phyloP scores from a whole-genome alignment of 163 green algal genomes.

The Chlamydomonas reinhardtii region DNA sequence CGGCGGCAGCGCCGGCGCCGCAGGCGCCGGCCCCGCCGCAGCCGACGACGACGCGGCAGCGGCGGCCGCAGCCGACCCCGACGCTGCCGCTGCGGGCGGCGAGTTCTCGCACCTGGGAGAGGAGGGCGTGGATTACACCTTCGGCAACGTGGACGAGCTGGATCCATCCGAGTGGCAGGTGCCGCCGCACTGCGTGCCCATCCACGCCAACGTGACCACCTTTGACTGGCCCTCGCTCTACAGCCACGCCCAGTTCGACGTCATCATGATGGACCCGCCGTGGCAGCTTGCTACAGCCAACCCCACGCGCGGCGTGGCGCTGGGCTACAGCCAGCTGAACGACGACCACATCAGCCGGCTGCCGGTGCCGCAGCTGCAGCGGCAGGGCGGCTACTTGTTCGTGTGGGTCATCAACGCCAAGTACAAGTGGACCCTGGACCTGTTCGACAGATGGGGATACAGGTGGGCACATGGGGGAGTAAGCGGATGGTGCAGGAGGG shows the following conservation, averaged over 20 bases:
- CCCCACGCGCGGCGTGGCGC: conserved; percentile 90
- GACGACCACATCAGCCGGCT: conserved; percentile 84
- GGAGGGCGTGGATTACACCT: conserved; percentile 36
- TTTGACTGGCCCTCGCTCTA: conserved; percentile 90
- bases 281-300: conserved; percentile 96
- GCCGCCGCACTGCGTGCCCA: conserved; percentile 91
- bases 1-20: not conserved
- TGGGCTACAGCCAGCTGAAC: conserved; percentile 92
- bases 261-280: conserved; percentile 97
- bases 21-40: no score
- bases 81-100: not conserved
- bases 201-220: conserved; percentile 93
- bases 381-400: conserved; percentile 84
- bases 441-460: conserved; percentile 95
- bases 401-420: conserved; percentile 98
- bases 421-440: conserved; percentile 91
- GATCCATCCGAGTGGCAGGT: conserved; percentile 89
- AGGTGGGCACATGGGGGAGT: conserved; percentile 59
- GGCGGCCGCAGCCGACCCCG: not conserved
- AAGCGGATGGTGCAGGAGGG: not conserved
- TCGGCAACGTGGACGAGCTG: conserved; percentile 74
- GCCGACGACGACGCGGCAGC: not conserved
- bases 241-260: conserved; percentile 83
- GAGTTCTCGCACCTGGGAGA: conserved; percentile 31
- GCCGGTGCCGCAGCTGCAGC: conserved; percentile 82